Conservation (phyloP, 2,329 filamentous ascomycete species). For the Beauveria pseudobassiana region DNA sequence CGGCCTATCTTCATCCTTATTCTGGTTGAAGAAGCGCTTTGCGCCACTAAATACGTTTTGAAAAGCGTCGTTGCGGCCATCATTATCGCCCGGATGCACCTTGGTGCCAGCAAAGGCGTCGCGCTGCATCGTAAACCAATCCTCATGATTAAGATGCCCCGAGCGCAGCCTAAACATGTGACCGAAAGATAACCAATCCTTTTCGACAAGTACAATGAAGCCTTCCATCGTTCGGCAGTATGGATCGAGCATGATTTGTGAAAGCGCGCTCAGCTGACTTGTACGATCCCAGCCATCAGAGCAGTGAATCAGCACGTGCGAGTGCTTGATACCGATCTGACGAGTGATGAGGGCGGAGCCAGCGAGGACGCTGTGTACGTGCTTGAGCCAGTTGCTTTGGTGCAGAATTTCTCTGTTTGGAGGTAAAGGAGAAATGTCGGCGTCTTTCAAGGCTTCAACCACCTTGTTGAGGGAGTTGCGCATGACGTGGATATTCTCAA, state of each 20-base stretch:
- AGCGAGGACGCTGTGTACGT: conserved; percentile 77
- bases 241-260: conserved; percentile 89
- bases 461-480: conserved; percentile 81
- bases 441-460: conserved; percentile 84
- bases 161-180: conserved; percentile 96
- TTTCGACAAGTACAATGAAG: conserved; percentile 90
- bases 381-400: conserved; percentile 85
- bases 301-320: conserved; percentile 93
- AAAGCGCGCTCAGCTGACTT: conserved; percentile 83
- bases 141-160: conserved; percentile 80
- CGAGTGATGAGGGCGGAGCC: conserved; percentile 78
- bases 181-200: conserved; percentile 96
- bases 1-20: conserved; percentile 54
- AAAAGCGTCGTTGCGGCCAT: conserved; percentile 63
- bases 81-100: conserved; percentile 54
- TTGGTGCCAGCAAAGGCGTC: conserved; percentile 62
- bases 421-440: conserved; percentile 74
- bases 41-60: conserved; percentile 83
- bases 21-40: conserved; percentile 80
- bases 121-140: conserved; percentile 86
- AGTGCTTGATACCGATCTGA: conserved; percentile 85
- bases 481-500: conserved; percentile 99
- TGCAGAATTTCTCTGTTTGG: conserved; percentile 74
- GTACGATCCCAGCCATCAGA: conserved; percentile 98
- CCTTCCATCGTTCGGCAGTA: conserved; percentile 92